Conservation (phyloP, 768 basidiomycete genomes). For the Leccinum aurantiacum region DNA sequence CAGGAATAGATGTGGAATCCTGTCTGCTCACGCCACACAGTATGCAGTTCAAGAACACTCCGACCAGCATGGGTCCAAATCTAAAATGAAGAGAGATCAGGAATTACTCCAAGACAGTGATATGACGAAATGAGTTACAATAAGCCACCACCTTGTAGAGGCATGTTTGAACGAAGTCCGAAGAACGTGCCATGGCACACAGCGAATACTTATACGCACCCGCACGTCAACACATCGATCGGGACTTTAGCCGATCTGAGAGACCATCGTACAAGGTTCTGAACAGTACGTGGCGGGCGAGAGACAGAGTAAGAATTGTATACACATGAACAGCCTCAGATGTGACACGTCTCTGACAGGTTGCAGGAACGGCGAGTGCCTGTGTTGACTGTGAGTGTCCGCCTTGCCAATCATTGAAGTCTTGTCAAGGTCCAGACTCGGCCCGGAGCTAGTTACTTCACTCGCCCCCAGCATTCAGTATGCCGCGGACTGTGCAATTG, state of each 20-base stretch:
- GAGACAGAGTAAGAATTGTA: neutral
- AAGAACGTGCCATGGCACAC: neutral
- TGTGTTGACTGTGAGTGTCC: neutral
- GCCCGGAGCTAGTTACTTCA: too few species aligned
- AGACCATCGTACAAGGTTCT: neutral
- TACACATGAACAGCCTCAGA: neutral
- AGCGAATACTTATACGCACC: neutral
- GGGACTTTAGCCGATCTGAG: neutral
- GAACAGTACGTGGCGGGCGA: neutral
- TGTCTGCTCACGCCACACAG: constrained; percentile 16
- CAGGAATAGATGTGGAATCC: neutral
- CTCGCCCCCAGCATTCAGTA: too few species aligned
- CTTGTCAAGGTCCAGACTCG: too few species aligned
- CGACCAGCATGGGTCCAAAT: constrained; percentile 30
- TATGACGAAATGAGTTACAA: neutral
- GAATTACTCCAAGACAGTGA: neutral
- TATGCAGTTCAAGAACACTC: constrained; percentile 13
- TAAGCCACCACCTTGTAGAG: neutral
- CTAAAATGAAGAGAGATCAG: constrained; percentile 40
- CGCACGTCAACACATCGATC: neutral
- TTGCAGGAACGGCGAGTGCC: neutral
- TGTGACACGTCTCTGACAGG: neutral
- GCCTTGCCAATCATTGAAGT: too few species aligned
- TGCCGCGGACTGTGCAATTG: too few species aligned
- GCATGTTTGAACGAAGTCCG: neutral